Evolutionary conservation across 495 filamentous ascomycete genomes (phyloP).

Genomic region (Penicillium simplicissimum): DNA sequence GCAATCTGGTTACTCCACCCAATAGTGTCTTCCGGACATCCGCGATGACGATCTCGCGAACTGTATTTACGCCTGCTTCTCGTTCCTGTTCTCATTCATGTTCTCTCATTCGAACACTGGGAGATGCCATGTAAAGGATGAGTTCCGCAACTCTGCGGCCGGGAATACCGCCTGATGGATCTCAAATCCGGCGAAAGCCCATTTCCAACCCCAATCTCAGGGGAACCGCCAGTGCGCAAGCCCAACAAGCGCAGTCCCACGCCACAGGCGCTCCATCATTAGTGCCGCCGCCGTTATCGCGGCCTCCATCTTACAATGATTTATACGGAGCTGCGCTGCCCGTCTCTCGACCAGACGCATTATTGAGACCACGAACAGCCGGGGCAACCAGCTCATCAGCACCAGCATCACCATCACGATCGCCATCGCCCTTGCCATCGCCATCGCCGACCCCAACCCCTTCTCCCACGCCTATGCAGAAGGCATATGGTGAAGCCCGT

Average conservation of each 20-base stretch:
- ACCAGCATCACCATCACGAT: conserved; percentile 11
- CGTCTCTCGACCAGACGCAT: background rate
- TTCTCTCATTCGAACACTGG: background rate
- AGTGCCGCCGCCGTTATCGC: conserved; percentile 14
- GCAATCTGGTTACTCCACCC: background rate
- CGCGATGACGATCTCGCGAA: conserved; percentile 2
- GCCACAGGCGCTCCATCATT: conserved; percentile 16
- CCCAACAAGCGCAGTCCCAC: conserved; percentile 6
- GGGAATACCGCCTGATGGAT: conserved; percentile 16
- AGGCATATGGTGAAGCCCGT: conserved; percentile 55
- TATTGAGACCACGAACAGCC: conserved; percentile 19
- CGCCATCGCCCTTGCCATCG: no score
- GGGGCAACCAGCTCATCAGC: conserved; percentile 13
- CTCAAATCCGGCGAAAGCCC: conserved; percentile 28
- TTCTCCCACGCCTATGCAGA: conserved; percentile 28
- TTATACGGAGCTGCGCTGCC: conserved; percentile 18
- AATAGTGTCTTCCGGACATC: background rate
- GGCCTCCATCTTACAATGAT: conserved; percentile 27
- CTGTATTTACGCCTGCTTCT: background rate
- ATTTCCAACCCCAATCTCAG: conserved; percentile 31
- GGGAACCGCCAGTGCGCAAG: conserved; percentile 20
- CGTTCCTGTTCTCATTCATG: background rate
- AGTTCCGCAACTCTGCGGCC: conserved; percentile 18
- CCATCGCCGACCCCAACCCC: conserved; percentile 4
- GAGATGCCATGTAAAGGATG: conserved; percentile 14